Evolutionary conservation across 106 monocot genomes (phyloP).

Genomic region (Dendrobium nobile): DNA sequence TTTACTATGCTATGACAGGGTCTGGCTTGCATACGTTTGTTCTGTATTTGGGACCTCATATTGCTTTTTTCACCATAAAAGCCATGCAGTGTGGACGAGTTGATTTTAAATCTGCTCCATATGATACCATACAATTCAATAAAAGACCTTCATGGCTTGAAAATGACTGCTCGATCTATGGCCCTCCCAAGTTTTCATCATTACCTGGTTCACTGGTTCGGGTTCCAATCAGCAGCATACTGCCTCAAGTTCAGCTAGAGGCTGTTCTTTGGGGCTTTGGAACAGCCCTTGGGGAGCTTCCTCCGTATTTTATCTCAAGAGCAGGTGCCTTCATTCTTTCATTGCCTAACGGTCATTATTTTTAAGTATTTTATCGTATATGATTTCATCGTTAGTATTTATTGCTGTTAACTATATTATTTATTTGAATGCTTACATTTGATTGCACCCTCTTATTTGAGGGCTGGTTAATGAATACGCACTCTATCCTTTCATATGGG

Average conservation of each 20-base stretch:
- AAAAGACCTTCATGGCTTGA: slow-evolving; percentile 83
- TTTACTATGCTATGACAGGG: slow-evolving; percentile 35
- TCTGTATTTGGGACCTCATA: slow-evolving; percentile 88
- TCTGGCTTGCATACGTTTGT: slow-evolving; percentile 99
- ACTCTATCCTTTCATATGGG: background rate
- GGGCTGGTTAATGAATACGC: background rate
- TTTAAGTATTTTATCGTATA: background rate
- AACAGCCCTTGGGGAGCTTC: slow-evolving; percentile 96
- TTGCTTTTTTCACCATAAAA: slow-evolving; percentile 90
- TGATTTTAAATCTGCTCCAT: slow-evolving; percentile 83
- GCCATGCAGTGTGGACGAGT: slow-evolving; percentile 72
- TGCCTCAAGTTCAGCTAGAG: slow-evolving; percentile 80
- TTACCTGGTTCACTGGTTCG: slow-evolving; percentile 42
- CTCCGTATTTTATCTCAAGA: slow-evolving; percentile 96
- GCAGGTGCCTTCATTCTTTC: slow-evolving; percentile 47
- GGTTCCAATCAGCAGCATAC: slow-evolving; percentile 68
- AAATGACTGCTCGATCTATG: slow-evolving; percentile 80
- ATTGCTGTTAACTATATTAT: background rate
- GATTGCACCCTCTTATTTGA: background rate
- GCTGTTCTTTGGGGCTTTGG: slow-evolving; percentile 95
- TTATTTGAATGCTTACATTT: background rate
- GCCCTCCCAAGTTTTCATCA: slow-evolving; percentile 55
- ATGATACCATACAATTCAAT: slow-evolving; percentile 88
- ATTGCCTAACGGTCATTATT: background rate
- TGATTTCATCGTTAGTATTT: background rate